Base-by-base conservation (phyloP, 2,329 filamentous ascomycete species). In the Scedosporium minutisporum region DNA sequence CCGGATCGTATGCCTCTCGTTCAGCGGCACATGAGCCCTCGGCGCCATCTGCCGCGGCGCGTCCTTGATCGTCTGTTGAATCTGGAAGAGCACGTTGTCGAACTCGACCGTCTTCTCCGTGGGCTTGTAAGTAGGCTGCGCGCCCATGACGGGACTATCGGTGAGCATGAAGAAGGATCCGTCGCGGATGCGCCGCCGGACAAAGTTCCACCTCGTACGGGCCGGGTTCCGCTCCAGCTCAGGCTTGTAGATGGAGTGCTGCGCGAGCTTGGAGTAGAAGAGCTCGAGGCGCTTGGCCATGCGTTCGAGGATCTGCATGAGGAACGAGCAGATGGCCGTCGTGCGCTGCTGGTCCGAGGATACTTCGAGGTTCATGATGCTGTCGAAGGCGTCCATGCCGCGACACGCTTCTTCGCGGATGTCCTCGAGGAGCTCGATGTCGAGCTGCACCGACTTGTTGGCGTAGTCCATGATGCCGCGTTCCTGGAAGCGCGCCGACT, bases 381-480 rank as follows among this genome's bases (percentile, higher is more conserved):
- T 75, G 55, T 78, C 79, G 27, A 82, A 82, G 0, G 81, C 81
- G 64, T 84, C 80, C 79, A 84, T 84, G 7, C 81, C 82, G 23
- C 73, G 72, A 60, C 80, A 82, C 0, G 77, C 79, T 65, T 83
- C 81, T 58, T 80, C 77, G 6, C 81, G 76, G 1, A 83, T 77
- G 62, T 81, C 77, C 64, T 84, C 80, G 3, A 84, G 74, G 1
- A 84, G 76, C 61, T 78, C 76, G 60, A 83, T 81, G 57, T 84
- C 80, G 3, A 81, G 73, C 64, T 79, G 73, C 0, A 82, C 78
- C 2, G 77, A 79, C 62, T 74, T 76, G 16, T 75, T 73, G 0
- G 80, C 80, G 63, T 83, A 83, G 58, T 74, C 71, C 57, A 82
- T 78, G 59, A 83, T 77, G 4, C 81, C 80, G 1, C 76, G 75